Percentiles rank a stretch among this genome's conserved stretches.
Evolutionary conservation across 106 monocot species (phyloP).

Genomic region (Xerophyta viscosa): DNA sequence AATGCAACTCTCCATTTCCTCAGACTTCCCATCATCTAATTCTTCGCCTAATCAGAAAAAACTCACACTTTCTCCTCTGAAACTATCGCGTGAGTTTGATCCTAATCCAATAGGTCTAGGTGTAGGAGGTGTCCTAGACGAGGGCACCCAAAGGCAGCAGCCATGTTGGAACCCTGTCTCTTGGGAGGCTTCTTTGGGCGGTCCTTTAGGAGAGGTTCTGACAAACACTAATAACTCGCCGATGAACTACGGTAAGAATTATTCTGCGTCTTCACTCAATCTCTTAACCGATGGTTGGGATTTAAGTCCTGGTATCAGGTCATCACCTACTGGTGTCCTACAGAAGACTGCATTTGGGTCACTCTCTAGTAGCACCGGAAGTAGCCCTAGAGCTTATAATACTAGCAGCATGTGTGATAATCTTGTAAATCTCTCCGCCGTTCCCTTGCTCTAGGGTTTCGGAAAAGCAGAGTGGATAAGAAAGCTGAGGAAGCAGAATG

Average conservation of each 20-base stretch:
- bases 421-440: too few relatives aligned
- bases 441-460: conserved; percentile 37
- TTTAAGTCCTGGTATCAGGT: conserved; percentile 28
- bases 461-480: too few relatives aligned
- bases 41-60: conserved; percentile 44
- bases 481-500: too few relatives aligned
- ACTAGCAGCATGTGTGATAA: conserved; percentile 40
- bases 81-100: conserved; percentile 30
- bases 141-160: conserved; percentile 10
- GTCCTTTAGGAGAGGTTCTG: conserved; percentile 89
- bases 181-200: conserved; percentile 71
- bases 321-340: conserved; percentile 78
- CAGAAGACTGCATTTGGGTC: conserved; percentile 70
- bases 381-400: conserved; percentile 57
- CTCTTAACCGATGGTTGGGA: conserved; percentile 63
- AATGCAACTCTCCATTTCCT: too few relatives aligned
- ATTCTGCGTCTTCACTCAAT: conserved; percentile 39
- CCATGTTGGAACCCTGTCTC: conserved; percentile 41
- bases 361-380: conserved; percentile 73
- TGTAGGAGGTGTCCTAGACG: conserved; percentile 13
- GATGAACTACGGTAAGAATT: conserved; percentile 28
- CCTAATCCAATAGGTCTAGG: conserved; percentile 26
- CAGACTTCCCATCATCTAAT: conserved; percentile 51
- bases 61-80: conserved; percentile 35
- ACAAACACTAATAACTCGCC: conserved; percentile 40